Conservation (phyloP, 2,329 filamentous ascomycete genomes). For the Botrytis fragariae region DNA sequence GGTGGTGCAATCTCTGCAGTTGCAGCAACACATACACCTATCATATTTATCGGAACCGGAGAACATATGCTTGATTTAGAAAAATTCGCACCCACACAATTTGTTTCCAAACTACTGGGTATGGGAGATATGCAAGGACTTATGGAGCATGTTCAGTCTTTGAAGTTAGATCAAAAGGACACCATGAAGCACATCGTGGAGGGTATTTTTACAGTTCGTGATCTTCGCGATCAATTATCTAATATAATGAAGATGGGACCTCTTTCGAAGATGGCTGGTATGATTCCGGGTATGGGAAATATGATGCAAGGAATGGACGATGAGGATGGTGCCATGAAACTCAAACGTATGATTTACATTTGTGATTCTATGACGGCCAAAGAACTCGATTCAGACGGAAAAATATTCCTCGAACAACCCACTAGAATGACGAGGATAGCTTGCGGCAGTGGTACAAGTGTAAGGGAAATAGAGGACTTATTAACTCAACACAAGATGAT, state of each 20-base stretch:
- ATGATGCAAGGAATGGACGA: conserved; percentile 97
- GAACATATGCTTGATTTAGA: conserved; percentile 97
- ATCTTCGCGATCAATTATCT: conserved; percentile 88
- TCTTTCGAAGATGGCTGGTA: conserved; percentile 93
- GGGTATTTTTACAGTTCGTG: conserved; percentile 91
- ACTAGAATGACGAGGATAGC: conserved; percentile 91
- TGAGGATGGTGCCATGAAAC: conserved; percentile 87
- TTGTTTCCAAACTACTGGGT: conserved; percentile 88
- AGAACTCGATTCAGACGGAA: conserved; percentile 92
- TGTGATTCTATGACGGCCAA: conserved; percentile 98
- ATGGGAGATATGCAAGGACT: conserved; percentile 97
- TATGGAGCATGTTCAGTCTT: conserved; percentile 92
- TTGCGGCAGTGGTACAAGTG: conserved; percentile 82
- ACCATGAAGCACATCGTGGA: conserved; percentile 99
- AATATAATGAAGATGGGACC: conserved; percentile 99
- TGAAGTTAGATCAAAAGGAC: conserved; percentile 96
- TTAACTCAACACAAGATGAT: conserved; percentile 99
- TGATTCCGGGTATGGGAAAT: conserved; percentile 93
- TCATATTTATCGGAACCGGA: conserved; percentile 96
- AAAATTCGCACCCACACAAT: conserved; percentile 86
- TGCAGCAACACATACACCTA: conserved; percentile 91
- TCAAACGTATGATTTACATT: conserved; percentile 98
- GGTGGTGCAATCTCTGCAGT: conserved; percentile 98
- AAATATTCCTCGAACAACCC: conserved; percentile 88
- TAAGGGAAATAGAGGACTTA: conserved; percentile 91